Evolutionary conservation across 306 rosid genomes (phyloP).

Genomic region (Gynostemma pentaphyllum): DNA sequence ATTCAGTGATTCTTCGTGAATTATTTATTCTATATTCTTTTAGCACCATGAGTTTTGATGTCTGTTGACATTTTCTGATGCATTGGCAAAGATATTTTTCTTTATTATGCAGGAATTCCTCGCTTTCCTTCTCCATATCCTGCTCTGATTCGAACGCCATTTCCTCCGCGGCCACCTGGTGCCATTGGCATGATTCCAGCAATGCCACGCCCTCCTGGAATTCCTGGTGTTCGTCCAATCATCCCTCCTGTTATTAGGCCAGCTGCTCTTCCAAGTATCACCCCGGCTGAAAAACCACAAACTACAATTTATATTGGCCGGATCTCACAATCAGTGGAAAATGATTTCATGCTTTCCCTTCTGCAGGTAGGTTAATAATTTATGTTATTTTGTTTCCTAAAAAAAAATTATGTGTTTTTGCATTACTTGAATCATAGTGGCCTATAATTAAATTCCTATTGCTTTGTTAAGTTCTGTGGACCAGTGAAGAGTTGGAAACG

Average conservation of each 20-base stretch:
- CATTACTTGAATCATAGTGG: neutral
- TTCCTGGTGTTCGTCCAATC: slow-evolving; percentile 74
- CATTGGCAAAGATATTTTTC: slow-evolving; percentile 55
- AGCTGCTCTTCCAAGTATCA: slow-evolving; percentile 44
- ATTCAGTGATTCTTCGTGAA: slow-evolving; percentile 30
- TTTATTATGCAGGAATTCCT: slow-evolving; percentile 66
- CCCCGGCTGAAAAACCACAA: slow-evolving; percentile 77
- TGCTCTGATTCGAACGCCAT: slow-evolving; percentile 60
- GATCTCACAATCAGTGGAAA: slow-evolving; percentile 85
- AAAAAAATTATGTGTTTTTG: neutral
- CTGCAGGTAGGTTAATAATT: slow-evolving; percentile 49
- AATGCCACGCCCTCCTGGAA: slow-evolving; percentile 70
- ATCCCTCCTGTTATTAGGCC: slow-evolving; percentile 75
- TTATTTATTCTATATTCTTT: slow-evolving; percentile 12
- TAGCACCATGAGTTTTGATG: slow-evolving; percentile 14
- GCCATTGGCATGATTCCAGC: slow-evolving; percentile 54
- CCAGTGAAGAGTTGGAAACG: slow-evolving; percentile 97
- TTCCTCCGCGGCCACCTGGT: slow-evolving; percentile 72
- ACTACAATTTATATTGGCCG: slow-evolving; percentile 84
- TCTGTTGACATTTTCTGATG: slow-evolving; percentile 38
- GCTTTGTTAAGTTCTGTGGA: slow-evolving; percentile 66
- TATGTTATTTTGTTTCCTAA: neutral
- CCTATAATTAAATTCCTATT: neutral
- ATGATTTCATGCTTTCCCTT: slow-evolving; percentile 71
- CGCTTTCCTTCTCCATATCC: slow-evolving; percentile 79